phyloP scores from a whole-genome alignment of 495 filamentous ascomycete species.

The Neurospora hispaniola region DNA sequence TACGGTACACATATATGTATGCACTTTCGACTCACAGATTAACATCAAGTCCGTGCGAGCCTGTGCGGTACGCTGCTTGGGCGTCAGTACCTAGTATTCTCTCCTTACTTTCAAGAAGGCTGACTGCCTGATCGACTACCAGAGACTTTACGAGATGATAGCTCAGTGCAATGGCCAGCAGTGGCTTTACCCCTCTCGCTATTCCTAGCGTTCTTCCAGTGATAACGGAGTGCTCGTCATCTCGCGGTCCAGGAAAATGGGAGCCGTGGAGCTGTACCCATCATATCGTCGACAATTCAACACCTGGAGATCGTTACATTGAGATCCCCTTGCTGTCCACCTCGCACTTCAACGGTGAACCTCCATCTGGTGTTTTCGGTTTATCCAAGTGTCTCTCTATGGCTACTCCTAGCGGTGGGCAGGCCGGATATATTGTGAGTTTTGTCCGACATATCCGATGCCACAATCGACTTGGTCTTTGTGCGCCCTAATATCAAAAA shows the following conservation, averaged over 20 bases:
- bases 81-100: not conserved
- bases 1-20: not conserved
- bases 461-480: not conserved
- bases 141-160: not conserved
- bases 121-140: not conserved
- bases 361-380: not conserved
- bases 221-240: no score
- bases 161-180: not conserved
- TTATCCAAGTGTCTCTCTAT: not conserved
- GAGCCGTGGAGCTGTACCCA: not conserved
- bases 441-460: not conserved
- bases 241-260: no score
- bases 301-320: not conserved
- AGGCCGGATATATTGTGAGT: not conserved
- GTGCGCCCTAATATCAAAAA: not conserved
- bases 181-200: not conserved
- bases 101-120: not conserved
- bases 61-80: not conserved
- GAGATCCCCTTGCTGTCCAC: not conserved
- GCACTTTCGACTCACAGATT: not conserved
- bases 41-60: not conserved
- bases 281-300: not conserved
- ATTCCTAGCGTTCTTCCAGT: not conserved
- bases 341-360: not conserved
- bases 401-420: not conserved